Base-by-base conservation (phyloP, 495 filamentous ascomycete genomes). In the Tuber borchii region DNA sequence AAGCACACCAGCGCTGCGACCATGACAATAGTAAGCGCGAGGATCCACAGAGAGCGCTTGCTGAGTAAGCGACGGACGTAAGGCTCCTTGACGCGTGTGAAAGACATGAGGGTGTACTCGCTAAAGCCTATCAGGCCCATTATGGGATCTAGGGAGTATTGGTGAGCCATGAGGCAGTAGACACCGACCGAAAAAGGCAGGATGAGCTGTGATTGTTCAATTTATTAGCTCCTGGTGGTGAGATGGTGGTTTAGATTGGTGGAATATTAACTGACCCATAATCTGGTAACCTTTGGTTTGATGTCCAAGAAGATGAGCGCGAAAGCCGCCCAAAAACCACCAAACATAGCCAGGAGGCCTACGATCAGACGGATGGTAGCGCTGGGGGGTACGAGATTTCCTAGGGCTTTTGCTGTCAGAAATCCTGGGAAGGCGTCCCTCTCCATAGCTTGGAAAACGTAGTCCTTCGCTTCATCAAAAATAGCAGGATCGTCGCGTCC, bases 391-490 rank as follows among this genome's bases (percentile, higher is more conserved):
- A 98, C 93, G 2, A 99, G 86, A 82, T 99, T 99, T 61, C 96
- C 96, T 20, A 99, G 87, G 10, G 94, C 95, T 86, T 97, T 97
- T 81, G 92, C 91, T 80, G 93, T 90, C 77, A 99, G 88, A 87
- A 99, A 99, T 37, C 94, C 94, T 6, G 95, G 95, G 84, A 97
- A 99, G 20, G 95, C 95, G 85, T 98, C 95, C 65, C 96, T 90
- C 84, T 99, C 95, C 96, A 99, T 99, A 4, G 95, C 95, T 83
- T 98, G 96, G 84, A 97, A 99, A 70, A 97, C 95, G 83, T 98
- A 99, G 85, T 99, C 96, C 84, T 98, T 98, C 40, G 95, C 95
- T 3, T 91, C 90, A 83, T 97, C 95, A 78, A 99, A 99, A 17
- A 99, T 90, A 83, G 98, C 95, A 1, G 95, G 95, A 82, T 99